Conservation (phyloP, 805 yeast species). For the Debaryomyces hansenii region DNA sequence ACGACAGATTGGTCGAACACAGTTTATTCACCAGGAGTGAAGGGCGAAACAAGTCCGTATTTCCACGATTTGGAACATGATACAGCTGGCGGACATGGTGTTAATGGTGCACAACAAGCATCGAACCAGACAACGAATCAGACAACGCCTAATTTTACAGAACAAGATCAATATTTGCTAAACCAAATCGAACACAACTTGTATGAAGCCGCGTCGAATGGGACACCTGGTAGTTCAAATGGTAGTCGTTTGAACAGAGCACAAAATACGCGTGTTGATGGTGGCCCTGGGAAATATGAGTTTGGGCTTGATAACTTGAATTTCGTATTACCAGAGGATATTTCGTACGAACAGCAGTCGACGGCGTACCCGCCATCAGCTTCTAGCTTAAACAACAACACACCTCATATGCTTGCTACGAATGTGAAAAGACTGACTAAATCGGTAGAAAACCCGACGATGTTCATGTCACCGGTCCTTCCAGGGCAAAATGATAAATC, state of each 20-base stretch:
- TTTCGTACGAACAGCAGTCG: constrained; percentile 13
- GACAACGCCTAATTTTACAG: constrained; percentile 16
- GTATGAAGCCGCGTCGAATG: constrained; percentile 15
- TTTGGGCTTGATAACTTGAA: constrained; percentile 23
- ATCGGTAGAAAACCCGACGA: constrained; percentile 1
- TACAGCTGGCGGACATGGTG: not conserved
- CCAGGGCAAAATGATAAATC: constrained; percentile 44
- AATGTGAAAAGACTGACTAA: not conserved
- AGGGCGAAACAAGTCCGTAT: constrained; percentile 12
- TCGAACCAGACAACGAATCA: not conserved
- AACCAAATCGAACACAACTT: constrained; percentile 30
- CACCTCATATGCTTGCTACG: constrained; percentile 25
- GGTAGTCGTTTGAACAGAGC: constrained; percentile 1
- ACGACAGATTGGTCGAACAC: constrained; percentile 15
- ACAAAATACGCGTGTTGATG: not conserved
- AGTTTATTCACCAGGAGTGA: constrained; percentile 10
- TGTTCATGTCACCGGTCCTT: constrained; percentile 34
- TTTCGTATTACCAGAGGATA: constrained; percentile 24
- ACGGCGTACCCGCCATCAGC: constrained; percentile 28
- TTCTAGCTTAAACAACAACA: constrained; percentile 15
- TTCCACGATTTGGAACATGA: constrained; percentile 10
- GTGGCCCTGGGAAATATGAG: constrained; percentile 15
- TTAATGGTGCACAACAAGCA: not conserved
- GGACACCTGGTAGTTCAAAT: not conserved
- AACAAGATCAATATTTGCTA: constrained; percentile 25